Percentiles rank a stretch among this genome's conserved stretches.
Evolutionary conservation across 805 yeast genomes (phyloP).

Genomic region (Yarrowia sp.): DNA sequence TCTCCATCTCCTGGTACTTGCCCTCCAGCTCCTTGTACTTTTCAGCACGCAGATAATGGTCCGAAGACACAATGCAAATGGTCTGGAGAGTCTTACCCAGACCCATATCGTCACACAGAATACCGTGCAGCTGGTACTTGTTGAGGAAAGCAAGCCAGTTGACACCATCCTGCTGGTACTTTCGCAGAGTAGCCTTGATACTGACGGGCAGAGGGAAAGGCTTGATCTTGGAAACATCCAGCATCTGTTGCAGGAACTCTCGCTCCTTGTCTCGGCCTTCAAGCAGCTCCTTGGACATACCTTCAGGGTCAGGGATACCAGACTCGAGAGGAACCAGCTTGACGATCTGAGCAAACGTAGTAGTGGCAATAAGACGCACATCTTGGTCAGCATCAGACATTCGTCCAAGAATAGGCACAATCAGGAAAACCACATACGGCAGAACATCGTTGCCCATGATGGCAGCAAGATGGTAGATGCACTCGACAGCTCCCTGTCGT

Average conservation of each 20-base stretch:
- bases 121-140: slow-evolving; percentile 93
- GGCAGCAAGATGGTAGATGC: slow-evolving; percentile 77
- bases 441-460: slow-evolving; percentile 85
- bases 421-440: slow-evolving; percentile 91
- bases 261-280: slow-evolving; percentile 92
- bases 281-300: slow-evolving; percentile 77
- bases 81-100: slow-evolving; percentile 96
- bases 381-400: slow-evolving; percentile 95
- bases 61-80: slow-evolving; percentile 94
- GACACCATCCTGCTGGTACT: slow-evolving; percentile 97
- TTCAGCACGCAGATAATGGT: slow-evolving; percentile 80
- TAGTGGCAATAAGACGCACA: slow-evolving; percentile 86
- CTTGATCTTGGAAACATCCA: slow-evolving; percentile 89
- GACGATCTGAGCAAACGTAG: slow-evolving; percentile 93
- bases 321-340: slow-evolving; percentile 95
- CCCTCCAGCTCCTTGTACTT: slow-evolving; percentile 45
- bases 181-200: slow-evolving; percentile 87
- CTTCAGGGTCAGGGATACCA: slow-evolving; percentile 93
- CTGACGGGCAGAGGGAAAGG: slow-evolving; percentile 87
- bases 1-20: slow-evolving; percentile 9
- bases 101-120: slow-evolving; percentile 99
- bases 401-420: slow-evolving; percentile 94
- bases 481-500: slow-evolving; percentile 93
- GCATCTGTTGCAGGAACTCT: slow-evolving; percentile 93
- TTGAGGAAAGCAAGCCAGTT: slow-evolving; percentile 96